Evolutionary conservation across 257 asterid genomes (phyloP), one percentile per base, ranked within the genome.

Genomic region (Echites panduratus): DNA sequence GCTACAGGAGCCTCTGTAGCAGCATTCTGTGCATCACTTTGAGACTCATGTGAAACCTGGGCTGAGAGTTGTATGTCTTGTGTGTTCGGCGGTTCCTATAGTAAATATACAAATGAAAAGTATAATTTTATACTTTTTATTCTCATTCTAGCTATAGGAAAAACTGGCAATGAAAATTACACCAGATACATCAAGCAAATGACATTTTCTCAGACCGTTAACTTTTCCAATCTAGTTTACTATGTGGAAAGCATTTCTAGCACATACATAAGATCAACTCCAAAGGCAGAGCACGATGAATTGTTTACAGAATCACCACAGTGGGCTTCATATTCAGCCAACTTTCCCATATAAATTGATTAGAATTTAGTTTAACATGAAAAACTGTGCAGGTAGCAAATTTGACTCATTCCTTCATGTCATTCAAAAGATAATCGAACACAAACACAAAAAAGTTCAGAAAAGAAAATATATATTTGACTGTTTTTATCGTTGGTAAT

Each of bases 1-100:
- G 93, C 89, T 76, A 89, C 78, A 62, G 89, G 93, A 70, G 86
- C 85, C 76, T 94, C 93, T 1, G 92, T 61, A 63, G 83, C 84
- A 73, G 85, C 82, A 70, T 86, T 91, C 52, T 82, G 86, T 67
- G 47, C 87, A 43, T 91, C 96, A 69, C 79, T 85, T 81, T 87
- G 90, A 58, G 89, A 81, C 76, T 90, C 97, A 54, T 82, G 91
- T 45, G 91, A 79, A 57, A 79, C 79, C 75, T 84, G 82, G 59
- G 81, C 81, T 64, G 84, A 58, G 40, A 91, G 96, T 73, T 91
- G 87, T 79, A 83, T 75, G 76, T 88, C 97, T 82, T 66, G 87
- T 66, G 84, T 76, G 79, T 73, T 82, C 49, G 81, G 82, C 49
- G 78, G 79, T 67, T 83, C 95, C 96, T 94, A 87, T 7, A 45